These are phyloP conservation scores for Lichtheimia hyalospora DNA, from an alignment of 371 early-diverging fungal genomes.

Conservation along the genomic window DNA sequence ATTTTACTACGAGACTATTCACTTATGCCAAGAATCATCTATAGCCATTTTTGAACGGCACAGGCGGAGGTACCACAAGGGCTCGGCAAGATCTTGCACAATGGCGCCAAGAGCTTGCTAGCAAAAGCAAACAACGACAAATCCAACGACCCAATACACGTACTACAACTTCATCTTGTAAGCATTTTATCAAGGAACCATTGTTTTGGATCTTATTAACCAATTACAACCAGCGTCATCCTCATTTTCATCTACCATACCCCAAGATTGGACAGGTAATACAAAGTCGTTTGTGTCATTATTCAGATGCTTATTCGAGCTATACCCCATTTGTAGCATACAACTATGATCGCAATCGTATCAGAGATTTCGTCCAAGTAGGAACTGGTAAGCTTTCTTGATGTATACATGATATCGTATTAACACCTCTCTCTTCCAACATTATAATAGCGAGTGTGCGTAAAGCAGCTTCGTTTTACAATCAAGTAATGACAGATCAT, in stretches of 20 bases:
- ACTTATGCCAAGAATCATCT: not conserved
- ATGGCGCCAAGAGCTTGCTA: constrained; percentile 23
- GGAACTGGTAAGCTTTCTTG: too few species aligned
- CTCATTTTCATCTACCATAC: not conserved
- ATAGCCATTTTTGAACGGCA: constrained; percentile 10
- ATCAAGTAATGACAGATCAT: too few species aligned
- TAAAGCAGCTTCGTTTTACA: too few species aligned
- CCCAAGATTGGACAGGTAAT: constrained; percentile 11
- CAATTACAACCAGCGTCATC: not conserved
- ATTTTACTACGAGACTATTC: not conserved
- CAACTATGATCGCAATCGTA: too few species aligned
- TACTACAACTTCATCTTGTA: constrained; percentile 2
- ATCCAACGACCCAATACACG: not conserved
- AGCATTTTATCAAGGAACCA: not conserved
- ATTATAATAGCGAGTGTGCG: too few species aligned
- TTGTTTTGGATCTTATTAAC: not conserved
- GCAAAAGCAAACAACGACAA: constrained; percentile 1
- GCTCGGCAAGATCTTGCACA: constrained; percentile 17
- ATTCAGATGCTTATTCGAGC: too few species aligned
- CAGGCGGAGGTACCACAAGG: not conserved
- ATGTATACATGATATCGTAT: too few species aligned
- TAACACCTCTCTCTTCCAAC: too few species aligned
- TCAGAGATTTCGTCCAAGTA: too few species aligned
- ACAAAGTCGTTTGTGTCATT: too few species aligned
- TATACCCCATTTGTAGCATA: too few species aligned